Evolutionary conservation across 164 flowering plant genomes (phyloP).

Genomic region (Kalanchoe fedtschenkoi): DNA sequence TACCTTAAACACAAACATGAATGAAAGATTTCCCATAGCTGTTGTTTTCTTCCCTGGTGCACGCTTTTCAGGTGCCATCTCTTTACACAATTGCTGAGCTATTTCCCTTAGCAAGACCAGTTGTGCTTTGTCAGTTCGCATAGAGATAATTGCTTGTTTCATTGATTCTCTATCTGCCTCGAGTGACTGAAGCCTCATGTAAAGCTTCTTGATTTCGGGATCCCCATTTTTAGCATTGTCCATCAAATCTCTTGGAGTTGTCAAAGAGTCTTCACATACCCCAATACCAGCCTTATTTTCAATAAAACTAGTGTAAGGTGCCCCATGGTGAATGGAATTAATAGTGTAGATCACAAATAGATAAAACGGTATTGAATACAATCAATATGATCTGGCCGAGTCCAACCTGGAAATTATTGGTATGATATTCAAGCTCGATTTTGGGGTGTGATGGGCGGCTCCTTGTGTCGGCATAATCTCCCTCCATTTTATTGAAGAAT

Average conservation of each 20-base stretch:
- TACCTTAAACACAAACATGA: constrained; percentile 5
- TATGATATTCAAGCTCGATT: constrained; percentile 88
- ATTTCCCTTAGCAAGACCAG: background rate
- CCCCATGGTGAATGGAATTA: background rate
- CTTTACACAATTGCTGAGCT: background rate
- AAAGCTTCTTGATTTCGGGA: background rate
- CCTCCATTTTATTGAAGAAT: constrained; percentile 81
- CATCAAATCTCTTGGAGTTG: background rate
- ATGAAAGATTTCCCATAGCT: background rate
- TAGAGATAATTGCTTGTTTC: background rate
- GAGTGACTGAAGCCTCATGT: background rate
- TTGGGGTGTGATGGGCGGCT: constrained; percentile 87
- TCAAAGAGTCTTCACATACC: no score
- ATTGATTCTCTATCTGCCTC: background rate
- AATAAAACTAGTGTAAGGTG: no score
- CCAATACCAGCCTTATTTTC: no score
- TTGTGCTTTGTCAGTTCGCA: background rate
- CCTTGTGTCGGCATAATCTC: constrained; percentile 79
- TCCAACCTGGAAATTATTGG: constrained; percentile 83
- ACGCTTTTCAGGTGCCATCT: background rate
- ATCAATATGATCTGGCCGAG: no score
- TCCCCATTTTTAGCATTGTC: background rate
- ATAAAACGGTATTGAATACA: no score
- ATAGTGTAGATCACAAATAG: background rate
- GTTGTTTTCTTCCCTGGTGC: background rate